These are phyloP conservation scores for Rhizopus microsporus DNA, from an alignment of 371 early-diverging fungal species.

Conservation along the genomic window DNA sequence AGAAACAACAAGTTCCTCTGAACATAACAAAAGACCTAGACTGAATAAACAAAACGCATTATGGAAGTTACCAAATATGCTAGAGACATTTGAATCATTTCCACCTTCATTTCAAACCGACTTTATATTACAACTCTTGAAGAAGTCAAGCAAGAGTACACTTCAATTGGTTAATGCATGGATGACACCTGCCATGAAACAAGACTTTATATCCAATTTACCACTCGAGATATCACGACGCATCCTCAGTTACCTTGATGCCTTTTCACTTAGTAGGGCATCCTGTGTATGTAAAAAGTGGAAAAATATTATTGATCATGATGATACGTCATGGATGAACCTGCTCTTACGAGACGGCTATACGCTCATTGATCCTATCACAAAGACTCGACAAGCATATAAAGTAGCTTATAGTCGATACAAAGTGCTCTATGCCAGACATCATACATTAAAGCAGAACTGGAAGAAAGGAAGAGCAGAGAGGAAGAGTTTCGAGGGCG, in stretches of 20 bases:
- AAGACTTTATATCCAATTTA: constrained; percentile 80
- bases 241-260: constrained; percentile 80
- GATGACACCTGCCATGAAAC: constrained; percentile 78
- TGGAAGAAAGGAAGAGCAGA: constrained; percentile 78
- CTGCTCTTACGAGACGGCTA: constrained; percentile 53
- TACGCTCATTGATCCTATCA: constrained; percentile 7
- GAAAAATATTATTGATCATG: constrained; percentile 74
- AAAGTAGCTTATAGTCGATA: constrained; percentile 42
- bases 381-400: constrained; percentile 22
- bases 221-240: constrained; percentile 78
- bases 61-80: constrained; percentile 32
- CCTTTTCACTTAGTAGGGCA: constrained; percentile 71
- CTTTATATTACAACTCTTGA: constrained; percentile 40
- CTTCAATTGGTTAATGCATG: constrained; percentile 83
- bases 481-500: constrained; percentile 76
- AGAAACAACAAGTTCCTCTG: constrained; percentile 1
- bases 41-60: constrained; percentile 8
- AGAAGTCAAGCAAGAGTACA: constrained; percentile 55
- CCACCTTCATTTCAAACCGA: constrained; percentile 31
- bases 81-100: constrained; percentile 38
- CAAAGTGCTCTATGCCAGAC: constrained; percentile 61
- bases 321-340: constrained; percentile 57
- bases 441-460: constrained; percentile 75
- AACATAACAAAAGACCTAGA: constrained; percentile 5
- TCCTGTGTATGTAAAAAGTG: constrained; percentile 76